A percentile compares a stretch with the other conserved stretches of the same genome.
Conservation (phyloP, 768 basidiomycete species). For the Termitomyces heimii region DNA sequence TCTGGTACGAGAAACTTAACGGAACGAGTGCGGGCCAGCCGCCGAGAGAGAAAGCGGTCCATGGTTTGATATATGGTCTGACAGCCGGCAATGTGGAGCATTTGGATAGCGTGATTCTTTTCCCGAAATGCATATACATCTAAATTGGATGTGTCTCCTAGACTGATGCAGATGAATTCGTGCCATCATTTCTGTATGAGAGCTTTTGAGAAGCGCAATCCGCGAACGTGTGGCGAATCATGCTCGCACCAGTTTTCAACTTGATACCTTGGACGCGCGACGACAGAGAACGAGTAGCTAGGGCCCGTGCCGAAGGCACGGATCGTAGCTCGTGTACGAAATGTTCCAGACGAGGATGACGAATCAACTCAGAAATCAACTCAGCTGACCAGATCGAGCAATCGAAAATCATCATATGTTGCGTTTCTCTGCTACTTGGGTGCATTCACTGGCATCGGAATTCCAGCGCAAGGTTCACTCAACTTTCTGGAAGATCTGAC, state of each 20-base stretch:
- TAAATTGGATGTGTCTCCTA: conserved; percentile 24
- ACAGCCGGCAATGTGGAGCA: conserved; percentile 40
- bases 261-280: conserved; percentile 41
- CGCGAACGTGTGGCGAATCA: background rate
- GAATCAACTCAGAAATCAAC: conserved; percentile 9
- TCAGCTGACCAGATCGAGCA: conserved; percentile 56
- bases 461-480: conserved; percentile 13
- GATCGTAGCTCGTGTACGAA: too few species aligned
- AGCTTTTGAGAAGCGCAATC: background rate
- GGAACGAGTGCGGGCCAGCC: conserved; percentile 38
- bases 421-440: background rate
- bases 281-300: conserved; percentile 29
- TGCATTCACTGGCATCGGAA: background rate
- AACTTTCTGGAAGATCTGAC: conserved; percentile 14
- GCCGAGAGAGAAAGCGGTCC: conserved; percentile 36
- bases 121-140: conserved; percentile 28
- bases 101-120: conserved; percentile 42
- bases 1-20: conserved; percentile 27
- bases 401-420: conserved; percentile 28
- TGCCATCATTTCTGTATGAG: conserved; percentile 34
- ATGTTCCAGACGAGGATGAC: conserved; percentile 12
- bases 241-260: conserved; percentile 34
- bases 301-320: too few species aligned
- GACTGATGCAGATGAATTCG: conserved; percentile 35
- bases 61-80: conserved; percentile 36